Evolutionary conservation across 129 eudicot species (phyloP).

Genomic region (Deinandra increscens): DNA sequence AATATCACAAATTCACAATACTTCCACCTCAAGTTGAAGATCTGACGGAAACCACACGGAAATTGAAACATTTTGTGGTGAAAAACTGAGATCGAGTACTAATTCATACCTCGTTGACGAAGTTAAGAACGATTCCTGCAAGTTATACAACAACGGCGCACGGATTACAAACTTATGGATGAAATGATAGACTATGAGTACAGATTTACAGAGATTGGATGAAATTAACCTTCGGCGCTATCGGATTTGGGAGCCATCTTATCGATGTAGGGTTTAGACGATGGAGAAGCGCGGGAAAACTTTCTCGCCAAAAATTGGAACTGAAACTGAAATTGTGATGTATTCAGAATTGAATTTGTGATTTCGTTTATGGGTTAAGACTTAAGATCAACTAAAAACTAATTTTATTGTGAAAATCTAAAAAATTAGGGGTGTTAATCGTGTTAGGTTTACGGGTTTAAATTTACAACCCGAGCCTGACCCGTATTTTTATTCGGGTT

Average conservation of each 20-base stretch:
- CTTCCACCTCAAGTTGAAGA: background rate
- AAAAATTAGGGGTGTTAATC: no score
- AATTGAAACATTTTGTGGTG: background rate
- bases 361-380: no score
- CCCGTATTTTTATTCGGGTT: no score
- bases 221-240: slow-evolving; percentile 59
- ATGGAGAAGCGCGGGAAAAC: slow-evolving; percentile 36
- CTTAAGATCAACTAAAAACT: no score
- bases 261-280: slow-evolving; percentile 20
- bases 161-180: background rate
- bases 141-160: slow-evolving; percentile 13
- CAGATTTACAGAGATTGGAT: background rate
- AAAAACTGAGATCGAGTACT: background rate
- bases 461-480: no score
- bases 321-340: no score
- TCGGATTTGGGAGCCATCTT: slow-evolving; percentile 85
- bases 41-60: background rate
- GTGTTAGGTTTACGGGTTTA: no score
- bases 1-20: background rate
- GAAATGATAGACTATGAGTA: background rate
- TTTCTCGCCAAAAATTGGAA: background rate
- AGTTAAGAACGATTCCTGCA: slow-evolving; percentile 94
- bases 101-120: slow-evolving; percentile 79
- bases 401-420: no score
- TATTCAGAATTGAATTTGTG: no score